Evolutionary conservation across 2,329 filamentous ascomycete genomes (phyloP), one percentile per base, ranked within the genome.

Genomic region (Xylaria sp.): DNA sequence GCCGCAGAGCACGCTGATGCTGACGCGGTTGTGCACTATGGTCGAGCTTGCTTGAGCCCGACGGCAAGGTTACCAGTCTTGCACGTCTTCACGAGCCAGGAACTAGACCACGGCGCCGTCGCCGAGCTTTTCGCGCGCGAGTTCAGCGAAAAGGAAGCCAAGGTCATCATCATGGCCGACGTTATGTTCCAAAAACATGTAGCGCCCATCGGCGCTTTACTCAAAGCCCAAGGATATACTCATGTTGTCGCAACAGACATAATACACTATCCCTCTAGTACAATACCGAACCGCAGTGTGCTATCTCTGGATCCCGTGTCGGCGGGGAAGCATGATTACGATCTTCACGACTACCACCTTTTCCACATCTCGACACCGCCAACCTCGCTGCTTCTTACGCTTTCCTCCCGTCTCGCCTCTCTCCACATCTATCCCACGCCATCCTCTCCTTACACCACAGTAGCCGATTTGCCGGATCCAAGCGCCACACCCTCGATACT

Each of bases 21-120:
- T 7, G 91, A 98, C 69, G 93, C 94, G 0, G 92, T 98, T 1
- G 91, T 99, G 15, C 96, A 99, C 78, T 99, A 98, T 75, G 96
- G 96, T 3, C 87, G 96, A 60, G 91, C 95, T 0, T 99, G 96
- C 77, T 84, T 99, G 28, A 97, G 94, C 8, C 95, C 95, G 0
- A 97, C 95, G 0, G 92, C 92, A 12, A 85, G 94, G 63, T 81
- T 98, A 60, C 94, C 95, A 0, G 94, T 97, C 25, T 89, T 97
- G 58, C 94, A 97, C 78, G 89, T 97, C 67, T 98, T 96, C 77
- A 99, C 96, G 0, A 86, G 86, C 57, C 90, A 91, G 71, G 79
- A 84, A 1, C 84, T 99, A 18, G 85, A 93, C 67, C 80, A 90
- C 48, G 86, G 88, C 1, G 80, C 83, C 0, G 86, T 90, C 0